These are phyloP conservation scores for Apostasia shenzhenica DNA, from an alignment of 106 monocot species.

Conservation along the genomic window DNA sequence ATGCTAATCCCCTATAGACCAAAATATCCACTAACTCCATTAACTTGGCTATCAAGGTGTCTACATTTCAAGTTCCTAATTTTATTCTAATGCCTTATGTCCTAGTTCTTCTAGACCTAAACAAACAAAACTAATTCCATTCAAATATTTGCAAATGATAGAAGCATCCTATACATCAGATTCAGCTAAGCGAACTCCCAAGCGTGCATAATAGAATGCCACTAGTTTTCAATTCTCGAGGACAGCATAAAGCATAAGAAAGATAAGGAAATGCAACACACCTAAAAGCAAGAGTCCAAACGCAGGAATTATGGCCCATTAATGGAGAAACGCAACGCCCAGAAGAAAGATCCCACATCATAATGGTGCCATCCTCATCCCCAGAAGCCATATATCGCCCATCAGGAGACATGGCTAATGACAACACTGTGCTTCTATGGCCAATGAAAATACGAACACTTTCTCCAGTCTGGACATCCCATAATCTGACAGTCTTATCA, in stretches of 20 bases:
- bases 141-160: background rate
- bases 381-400: conserved; percentile 97
- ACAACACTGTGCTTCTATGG: conserved; percentile 83
- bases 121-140: background rate
- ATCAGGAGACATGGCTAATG: conserved; percentile 93
- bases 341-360: conserved; percentile 93
- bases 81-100: too few relatives aligned
- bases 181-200: background rate
- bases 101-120: too few relatives aligned
- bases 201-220: background rate
- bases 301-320: conserved; percentile 73
- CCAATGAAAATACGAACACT: conserved; percentile 94
- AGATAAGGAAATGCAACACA: conserved; percentile 10
- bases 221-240: background rate
- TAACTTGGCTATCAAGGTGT: too few relatives aligned
- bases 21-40: too few relatives aligned
- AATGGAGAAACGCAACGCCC: conserved; percentile 85
- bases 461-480: conserved; percentile 95
- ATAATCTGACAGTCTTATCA: conserved; percentile 93
- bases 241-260: background rate
- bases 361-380: conserved; percentile 97
- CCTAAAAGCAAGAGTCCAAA: conserved; percentile 99
- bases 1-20: too few relatives aligned
- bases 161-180: background rate
- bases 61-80: too few relatives aligned